phyloP scores from a whole-genome alignment of 2,329 filamentous ascomycete species.

The Exophiala mesophila region DNA sequence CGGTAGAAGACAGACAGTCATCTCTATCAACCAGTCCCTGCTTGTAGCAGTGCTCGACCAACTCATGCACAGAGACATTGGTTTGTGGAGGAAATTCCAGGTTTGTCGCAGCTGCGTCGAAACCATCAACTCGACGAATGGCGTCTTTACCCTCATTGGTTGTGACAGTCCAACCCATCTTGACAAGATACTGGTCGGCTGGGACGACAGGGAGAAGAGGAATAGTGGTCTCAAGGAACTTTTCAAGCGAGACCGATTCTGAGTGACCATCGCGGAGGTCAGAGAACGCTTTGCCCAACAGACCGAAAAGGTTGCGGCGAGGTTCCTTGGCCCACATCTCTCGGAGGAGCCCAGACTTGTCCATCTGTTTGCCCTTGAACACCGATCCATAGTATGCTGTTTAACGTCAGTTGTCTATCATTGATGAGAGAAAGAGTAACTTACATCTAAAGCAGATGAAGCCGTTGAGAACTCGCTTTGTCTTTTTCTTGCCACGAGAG shows the following conservation, averaged over 20 bases:
- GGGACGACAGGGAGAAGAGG: slow-evolving; percentile 45
- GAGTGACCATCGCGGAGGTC: slow-evolving; percentile 49
- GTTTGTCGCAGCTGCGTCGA: slow-evolving; percentile 14
- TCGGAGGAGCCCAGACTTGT: slow-evolving; percentile 47
- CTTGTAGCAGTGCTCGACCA: slow-evolving; percentile 32
- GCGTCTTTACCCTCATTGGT: slow-evolving; percentile 7
- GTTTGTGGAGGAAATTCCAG: slow-evolving; percentile 27
- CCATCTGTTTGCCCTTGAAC: slow-evolving; percentile 49
- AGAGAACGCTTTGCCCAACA: slow-evolving; percentile 54
- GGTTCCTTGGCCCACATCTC: slow-evolving; percentile 48
- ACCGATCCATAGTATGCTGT: slow-evolving; percentile 46
- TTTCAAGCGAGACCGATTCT: slow-evolving; percentile 42
- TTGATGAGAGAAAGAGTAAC: slow-evolving; percentile 11
- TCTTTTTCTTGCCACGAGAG: not conserved
- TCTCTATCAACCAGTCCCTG: slow-evolving; percentile 17
- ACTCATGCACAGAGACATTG: slow-evolving; percentile 31
- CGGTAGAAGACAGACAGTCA: not conserved
- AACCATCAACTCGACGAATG: slow-evolving; percentile 2
- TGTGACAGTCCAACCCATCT: slow-evolving; percentile 42
- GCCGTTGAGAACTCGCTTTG: slow-evolving; percentile 33
- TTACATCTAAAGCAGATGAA: slow-evolving; percentile 38
- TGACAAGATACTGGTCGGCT: slow-evolving; percentile 43
- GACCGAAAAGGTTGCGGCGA: slow-evolving; percentile 48
- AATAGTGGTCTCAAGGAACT: slow-evolving; percentile 44
- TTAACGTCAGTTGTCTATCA: not conserved